Base-by-base conservation (phyloP, 176 grass and related monocot genomes). In the Aegilops speltoides region DNA sequence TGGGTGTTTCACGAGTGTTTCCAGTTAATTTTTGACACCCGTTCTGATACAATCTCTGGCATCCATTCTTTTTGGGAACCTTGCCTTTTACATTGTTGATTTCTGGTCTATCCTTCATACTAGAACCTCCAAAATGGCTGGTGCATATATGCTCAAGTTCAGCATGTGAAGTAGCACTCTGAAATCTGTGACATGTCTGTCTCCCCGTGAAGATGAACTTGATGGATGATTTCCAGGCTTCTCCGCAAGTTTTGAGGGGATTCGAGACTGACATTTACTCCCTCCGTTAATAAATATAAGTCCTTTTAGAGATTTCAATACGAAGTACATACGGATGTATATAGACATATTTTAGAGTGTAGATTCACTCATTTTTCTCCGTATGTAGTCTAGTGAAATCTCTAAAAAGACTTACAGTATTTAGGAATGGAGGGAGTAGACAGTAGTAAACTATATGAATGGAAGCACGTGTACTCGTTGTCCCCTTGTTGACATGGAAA, bases 61-160 rank as follows among this genome's bases (percentile, higher is more conserved):
- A 78, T 87, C 32, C 70, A 79, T 92, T 38, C 14, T 28, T 82
- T 89, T 37, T 79, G 95, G 96, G 96, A 83, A 86, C 86, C 84
- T 83, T 95, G 63, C 93, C 91, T 78, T 98, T 93, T 80, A 94
- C 85, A 48, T 79, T 90, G 68, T 87, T 89, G 31, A 91, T 98
- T 79, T 91, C 91, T 84, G 90, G 86, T 71, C 80, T 98, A 50
- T 95, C 92, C 86, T 98, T 98, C 81, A 98, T 95, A 69, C 93
- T 93, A 1, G 93, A 98, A 80, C 94, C 96, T 79, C 93, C 96
- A 69, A 95, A 93, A 74, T 98, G 96, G 96, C 93, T 98, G 93
- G 96, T 98, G 82, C 76, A 84, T 81, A 43, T 50, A 82, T 85
- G 38, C 57, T 65, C 71, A 26, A 65, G 32, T 86, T 76, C 17